phyloP scores from a whole-genome alignment of 78 protist genomes.

The Bigelowiella natans region DNA sequence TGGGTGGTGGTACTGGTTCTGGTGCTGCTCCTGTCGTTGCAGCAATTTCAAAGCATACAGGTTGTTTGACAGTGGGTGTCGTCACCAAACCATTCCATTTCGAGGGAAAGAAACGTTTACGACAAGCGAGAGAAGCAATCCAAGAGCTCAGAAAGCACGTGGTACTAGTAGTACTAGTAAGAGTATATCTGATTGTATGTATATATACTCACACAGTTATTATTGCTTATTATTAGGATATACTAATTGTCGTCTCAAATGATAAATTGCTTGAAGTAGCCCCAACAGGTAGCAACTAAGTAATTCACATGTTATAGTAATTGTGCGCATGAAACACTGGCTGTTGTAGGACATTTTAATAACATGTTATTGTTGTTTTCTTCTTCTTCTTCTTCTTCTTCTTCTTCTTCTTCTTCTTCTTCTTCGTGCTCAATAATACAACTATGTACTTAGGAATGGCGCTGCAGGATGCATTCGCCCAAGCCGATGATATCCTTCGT shows the following conservation, averaged over 20 bases:
- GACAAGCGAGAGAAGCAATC: slow-evolving; percentile 42
- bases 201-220: neutral
- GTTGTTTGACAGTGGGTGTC: slow-evolving; percentile 9
- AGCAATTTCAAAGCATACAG: neutral
- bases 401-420: too few relatives aligned
- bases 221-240: slow-evolving; percentile 9
- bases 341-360: too few relatives aligned
- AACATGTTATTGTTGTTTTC: too few relatives aligned
- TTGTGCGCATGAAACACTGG: too few relatives aligned
- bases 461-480: slow-evolving; percentile 52
- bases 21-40: slow-evolving; percentile 71
- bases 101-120: neutral
- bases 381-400: too few relatives aligned
- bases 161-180: neutral
- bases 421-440: too few relatives aligned
- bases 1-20: slow-evolving; percentile 82
- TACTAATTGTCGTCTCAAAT: slow-evolving; percentile 58
- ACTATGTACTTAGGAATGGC: neutral
- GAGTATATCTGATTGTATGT: neutral
- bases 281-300: slow-evolving; percentile 9
- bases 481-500: slow-evolving; percentile 60
- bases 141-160: slow-evolving; percentile 44
- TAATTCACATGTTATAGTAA: too few relatives aligned
- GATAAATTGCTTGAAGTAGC: slow-evolving; percentile 43
- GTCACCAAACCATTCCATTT: slow-evolving; percentile 17